Base-by-base conservation (phyloP, 139 green algal genomes). In the Coccomyxa sp. region DNA sequence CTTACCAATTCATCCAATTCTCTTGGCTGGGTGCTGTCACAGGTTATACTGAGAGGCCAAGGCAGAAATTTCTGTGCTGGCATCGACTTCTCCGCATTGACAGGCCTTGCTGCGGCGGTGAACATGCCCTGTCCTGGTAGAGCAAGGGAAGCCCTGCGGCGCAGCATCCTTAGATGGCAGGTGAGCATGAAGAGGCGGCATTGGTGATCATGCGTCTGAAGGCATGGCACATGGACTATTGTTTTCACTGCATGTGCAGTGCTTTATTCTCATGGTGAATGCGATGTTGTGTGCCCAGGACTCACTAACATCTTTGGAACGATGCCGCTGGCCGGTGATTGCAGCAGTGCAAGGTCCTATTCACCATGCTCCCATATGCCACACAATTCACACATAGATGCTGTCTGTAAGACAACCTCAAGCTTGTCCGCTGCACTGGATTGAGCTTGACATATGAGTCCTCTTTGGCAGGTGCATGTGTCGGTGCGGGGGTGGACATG, bases 401-500 rank as follows among this genome's bases (percentile, higher is more conserved):
- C 74, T 45, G 28, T 58, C 18, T 17, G 13, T 38, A 31, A 78
- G 15, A 13, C 71, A 78, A 38, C n/a, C n/a, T 58, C 74, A 58
- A 38, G 74, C 30, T 79, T 23, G 74, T 31, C 21, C 13, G 74
- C 74, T 58, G 10, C 28, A 58, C n/a, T 79, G 27, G 74, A 45
- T 28, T 17, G 74, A 79, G n/a, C 74, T 31, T 79, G 74, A 79
- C 30, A 45, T 1, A 13, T 27, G 30, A 3, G n/a, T 79, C 18
- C 15, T 68, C n/a, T 66, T 71, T 16, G 76, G 28, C 87, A 88
- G 93, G 95, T 25, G 88, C 88, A 27, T 99, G 95, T 87, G 81
- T 96, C 16, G 95, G 96, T n/a, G 95, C 89, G 21, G 96, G 95
- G 0, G 81, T 99, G 21, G 95, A 99, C 87, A 82, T 98, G 0